Base-by-base conservation (phyloP, 2,329 filamentous ascomycete species). In the Torrubiellomyces zombiae region DNA sequence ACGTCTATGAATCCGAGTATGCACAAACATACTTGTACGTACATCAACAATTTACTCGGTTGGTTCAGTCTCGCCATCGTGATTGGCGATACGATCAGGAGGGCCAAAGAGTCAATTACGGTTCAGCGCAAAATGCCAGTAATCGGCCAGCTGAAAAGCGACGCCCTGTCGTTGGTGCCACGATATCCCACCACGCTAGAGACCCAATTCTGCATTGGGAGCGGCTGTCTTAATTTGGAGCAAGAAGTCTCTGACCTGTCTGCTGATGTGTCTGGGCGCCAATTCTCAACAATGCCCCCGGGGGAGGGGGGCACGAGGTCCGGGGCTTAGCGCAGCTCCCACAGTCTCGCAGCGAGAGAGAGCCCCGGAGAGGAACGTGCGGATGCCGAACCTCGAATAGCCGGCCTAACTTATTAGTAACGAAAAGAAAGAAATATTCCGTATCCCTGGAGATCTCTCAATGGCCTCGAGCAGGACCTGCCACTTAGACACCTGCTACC, bases 381-480 rank as follows among this genome's bases (percentile, higher is more conserved):
- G 28, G 22, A 28, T 24, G 18, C 13, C 22, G 19, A 45, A 42
- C 44, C 44, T 48, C 39, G 42, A 48, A 45, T 46, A 47, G 44
- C 42, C 44, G 44, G 30, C 31, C 28, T 28, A 28, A n/a, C n/a
- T n/a, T n/a, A n/a, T n/a, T n/a, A n/a, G n/a, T n/a, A n/a, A n/a
- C n/a, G n/a, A n/a, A n/a, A n/a, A n/a, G n/a, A n/a, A n/a, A n/a
- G n/a, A n/a, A n/a, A n/a, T n/a, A n/a, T n/a, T n/a, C n/a, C n/a
- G n/a, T n/a, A n/a, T n/a, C n/a, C n/a, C n/a, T n/a, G n/a, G n/a
- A n/a, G n/a, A n/a, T n/a, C n/a, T n/a, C n/a, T n/a, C n/a, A n/a
- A n/a, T n/a, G n/a, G n/a, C n/a, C n/a, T n/a, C n/a, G n/a, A n/a
- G n/a, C n/a, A n/a, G n/a, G n/a, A n/a, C n/a, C n/a, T n/a, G n/a